Percentiles rank a stretch among this genome's conserved stretches.
These are phyloP conservation scores for Cordyceps javanica DNA, from an alignment of 2,329 filamentous ascomycete genomes.

Conservation along the genomic window DNA sequence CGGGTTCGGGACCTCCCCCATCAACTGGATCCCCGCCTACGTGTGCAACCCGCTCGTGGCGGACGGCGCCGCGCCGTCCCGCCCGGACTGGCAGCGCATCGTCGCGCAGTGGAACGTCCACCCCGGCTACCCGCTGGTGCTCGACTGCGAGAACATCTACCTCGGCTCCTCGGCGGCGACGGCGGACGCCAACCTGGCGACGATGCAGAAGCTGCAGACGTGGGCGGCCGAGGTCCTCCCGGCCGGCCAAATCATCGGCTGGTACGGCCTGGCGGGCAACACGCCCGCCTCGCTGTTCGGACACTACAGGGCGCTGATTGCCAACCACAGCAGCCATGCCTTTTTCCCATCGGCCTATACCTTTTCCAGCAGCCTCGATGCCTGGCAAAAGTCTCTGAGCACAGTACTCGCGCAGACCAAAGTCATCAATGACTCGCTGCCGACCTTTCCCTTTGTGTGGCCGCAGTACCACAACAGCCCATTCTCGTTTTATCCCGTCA, in stretches of 20 bases:
- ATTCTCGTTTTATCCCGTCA: neutral
- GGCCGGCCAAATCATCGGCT: conserved; percentile 10
- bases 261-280: conserved; percentile 11
- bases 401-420: neutral
- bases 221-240: conserved; percentile 12
- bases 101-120: conserved; percentile 11
- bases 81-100: neutral
- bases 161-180: neutral
- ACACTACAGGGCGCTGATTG: conserved; percentile 8
- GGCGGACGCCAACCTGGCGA: conserved; percentile 2
- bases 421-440: conserved; percentile 6
- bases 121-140: conserved; percentile 7
- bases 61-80: conserved; percentile 1
- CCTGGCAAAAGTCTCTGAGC: neutral
- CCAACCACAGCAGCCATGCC: conserved; percentile 8
- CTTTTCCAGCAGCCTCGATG: neutral
- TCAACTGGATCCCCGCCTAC: conserved; percentile 11
- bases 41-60: conserved; percentile 9
- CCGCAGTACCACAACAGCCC: neutral
- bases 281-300: neutral
- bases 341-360: conserved; percentile 12
- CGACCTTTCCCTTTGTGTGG: conserved; percentile 5
- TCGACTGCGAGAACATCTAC: conserved; percentile 12
- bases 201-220: conserved; percentile 11
- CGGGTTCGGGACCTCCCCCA: conserved; percentile 10